These are phyloP conservation scores for Morella rubra DNA, from an alignment of 306 rosid genomes.

Conservation along the genomic window DNA sequence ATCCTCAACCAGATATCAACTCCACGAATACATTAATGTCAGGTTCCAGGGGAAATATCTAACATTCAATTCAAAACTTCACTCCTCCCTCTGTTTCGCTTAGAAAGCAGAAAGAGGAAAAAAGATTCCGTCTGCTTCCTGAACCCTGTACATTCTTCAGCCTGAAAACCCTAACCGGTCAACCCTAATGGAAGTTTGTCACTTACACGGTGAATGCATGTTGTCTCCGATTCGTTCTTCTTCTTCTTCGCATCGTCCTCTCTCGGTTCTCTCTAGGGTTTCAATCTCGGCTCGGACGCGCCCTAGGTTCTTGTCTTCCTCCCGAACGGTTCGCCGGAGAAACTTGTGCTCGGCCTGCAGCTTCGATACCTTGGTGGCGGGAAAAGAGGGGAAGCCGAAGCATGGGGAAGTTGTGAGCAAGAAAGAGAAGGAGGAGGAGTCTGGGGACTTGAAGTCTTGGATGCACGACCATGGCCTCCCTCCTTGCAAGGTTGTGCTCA, in stretches of 20 bases:
- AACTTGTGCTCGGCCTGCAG: slow-evolving; percentile 55
- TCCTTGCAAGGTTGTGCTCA: slow-evolving; percentile 77
- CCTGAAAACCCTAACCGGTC: slow-evolving; percentile 29
- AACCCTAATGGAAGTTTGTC: slow-evolving; percentile 55
- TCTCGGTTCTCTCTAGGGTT: slow-evolving; percentile 28
- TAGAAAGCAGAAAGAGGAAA: no score
- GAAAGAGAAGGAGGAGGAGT: slow-evolving; percentile 43
- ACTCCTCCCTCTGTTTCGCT: no score
- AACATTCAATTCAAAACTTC: not conserved
- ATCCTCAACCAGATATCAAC: not conserved
- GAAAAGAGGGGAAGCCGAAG: slow-evolving; percentile 42
- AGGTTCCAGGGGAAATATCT: not conserved
- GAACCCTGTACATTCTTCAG: slow-evolving; percentile 6
- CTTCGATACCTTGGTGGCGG: slow-evolving; percentile 69
- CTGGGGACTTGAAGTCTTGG: slow-evolving; percentile 77
- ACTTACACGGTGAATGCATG: slow-evolving; percentile 41
- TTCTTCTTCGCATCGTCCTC: slow-evolving; percentile 35
- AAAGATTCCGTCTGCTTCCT: not conserved
- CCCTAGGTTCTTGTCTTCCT: slow-evolving; percentile 12
- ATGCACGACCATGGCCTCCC: slow-evolving; percentile 90
- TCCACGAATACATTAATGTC: not conserved
- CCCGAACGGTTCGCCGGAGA: slow-evolving; percentile 27
- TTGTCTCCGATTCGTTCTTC: slow-evolving; percentile 39
- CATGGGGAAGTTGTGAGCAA: slow-evolving; percentile 35
- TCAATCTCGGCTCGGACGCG: slow-evolving; percentile 34